Base-by-base conservation (phyloP, 371 early-diverging fungal genomes). In the Parasitella parasitica region DNA sequence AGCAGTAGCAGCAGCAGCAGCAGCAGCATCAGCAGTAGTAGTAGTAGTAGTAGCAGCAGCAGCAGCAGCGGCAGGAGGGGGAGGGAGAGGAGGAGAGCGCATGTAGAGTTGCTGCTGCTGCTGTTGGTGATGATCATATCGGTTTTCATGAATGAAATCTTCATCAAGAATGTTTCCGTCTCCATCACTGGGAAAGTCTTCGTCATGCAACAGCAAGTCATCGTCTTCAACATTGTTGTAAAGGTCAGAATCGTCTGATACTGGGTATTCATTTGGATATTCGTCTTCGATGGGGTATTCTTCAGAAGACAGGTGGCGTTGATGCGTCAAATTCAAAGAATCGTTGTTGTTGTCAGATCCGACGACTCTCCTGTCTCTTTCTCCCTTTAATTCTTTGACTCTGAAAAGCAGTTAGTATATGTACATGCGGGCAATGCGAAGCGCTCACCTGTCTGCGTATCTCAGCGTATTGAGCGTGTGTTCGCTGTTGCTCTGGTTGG, bases 381-480 rank as follows among this genome's bases (percentile, higher is more conserved):
- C 89, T 0, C 91, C 90, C 67, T 94, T 94, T 55, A 96, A 75
- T 39, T 93, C 94, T 70, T 96, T 96, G 28, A 96, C 96, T 61
- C 94, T 92, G 37, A n/a, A 20, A 18, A 27, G 2, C 38, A 37
- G 38, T 37, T 6, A 37, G 38, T 37, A 37, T 12, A 12, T 20
- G 32, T 8, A 59, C n/a, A n/a, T n/a, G n/a, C n/a, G n/a, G n/a
- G n/a, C n/a, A n/a, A n/a, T n/a, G n/a, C n/a, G n/a, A n/a, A n/a
- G n/a, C n/a, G 32, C 32, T 32, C 32, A 32, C 92, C 94, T 82
- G 74, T 97, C 97, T 8, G 99, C 99, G 74, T 99, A 99, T 30
- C 99, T 88, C 32, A 99, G 82, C 1, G 99, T 99, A 70, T 99
- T 99, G 22, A 99, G 80, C 0, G 99, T 94, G 73, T 99, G 98